Conservation (phyloP, 2,329 filamentous ascomycete species). For the Coniochaeta sp. region DNA sequence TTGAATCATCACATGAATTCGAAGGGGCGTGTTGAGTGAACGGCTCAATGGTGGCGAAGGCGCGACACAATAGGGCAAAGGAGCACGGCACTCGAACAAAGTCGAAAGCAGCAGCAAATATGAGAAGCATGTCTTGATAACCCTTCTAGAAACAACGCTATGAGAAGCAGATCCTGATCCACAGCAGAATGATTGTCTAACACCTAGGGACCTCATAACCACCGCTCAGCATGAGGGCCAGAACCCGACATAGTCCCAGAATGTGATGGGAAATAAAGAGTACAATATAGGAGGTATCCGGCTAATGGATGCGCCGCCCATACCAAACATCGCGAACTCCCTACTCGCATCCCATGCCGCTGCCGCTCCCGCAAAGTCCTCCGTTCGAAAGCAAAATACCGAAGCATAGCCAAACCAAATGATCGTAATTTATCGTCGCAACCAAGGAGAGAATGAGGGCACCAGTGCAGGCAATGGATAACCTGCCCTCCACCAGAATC, state of each 20-base stretch:
- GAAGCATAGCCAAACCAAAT: neutral
- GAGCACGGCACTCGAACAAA: too few species aligned
- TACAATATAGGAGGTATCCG: neutral
- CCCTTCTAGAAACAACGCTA: neutral
- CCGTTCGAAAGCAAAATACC: neutral
- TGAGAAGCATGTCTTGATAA: neutral
- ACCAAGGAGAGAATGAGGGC: neutral
- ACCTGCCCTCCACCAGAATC: neutral
- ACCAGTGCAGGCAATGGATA: neutral
- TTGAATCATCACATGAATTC: too few species aligned
- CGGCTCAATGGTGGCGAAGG: too few species aligned
- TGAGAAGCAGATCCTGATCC: neutral
- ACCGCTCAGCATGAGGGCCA: neutral
- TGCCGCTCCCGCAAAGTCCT: neutral
- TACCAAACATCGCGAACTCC: neutral
- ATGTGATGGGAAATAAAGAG: neutral
- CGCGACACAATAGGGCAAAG: too few species aligned
- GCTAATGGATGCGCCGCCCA: neutral
- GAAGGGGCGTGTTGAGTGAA: too few species aligned
- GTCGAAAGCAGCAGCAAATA: neutral
- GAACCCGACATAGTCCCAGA: neutral
- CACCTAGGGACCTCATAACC: neutral
- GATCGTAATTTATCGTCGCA: neutral
- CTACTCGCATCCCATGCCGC: neutral
- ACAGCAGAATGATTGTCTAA: neutral